These are phyloP conservation scores for Metschnikowia noctiluminum DNA, from an alignment of 805 yeast genomes.

Conservation along the genomic window DNA sequence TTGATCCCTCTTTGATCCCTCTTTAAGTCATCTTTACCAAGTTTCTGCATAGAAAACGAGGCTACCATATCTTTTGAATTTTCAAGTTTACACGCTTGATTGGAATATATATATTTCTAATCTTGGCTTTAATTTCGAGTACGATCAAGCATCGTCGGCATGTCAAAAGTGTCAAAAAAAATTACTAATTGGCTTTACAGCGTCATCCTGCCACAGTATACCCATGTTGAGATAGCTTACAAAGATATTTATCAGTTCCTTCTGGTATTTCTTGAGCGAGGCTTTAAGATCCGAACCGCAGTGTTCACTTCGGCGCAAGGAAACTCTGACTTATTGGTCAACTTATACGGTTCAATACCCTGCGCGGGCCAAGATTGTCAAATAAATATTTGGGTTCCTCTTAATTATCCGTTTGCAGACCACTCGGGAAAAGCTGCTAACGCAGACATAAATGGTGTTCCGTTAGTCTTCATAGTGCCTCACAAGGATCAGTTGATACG, in stretches of 20 bases:
- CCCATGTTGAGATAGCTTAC: constrained; percentile 54
- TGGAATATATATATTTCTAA: too few relatives aligned
- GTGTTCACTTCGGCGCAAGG: constrained; percentile 54
- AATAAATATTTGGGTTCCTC: constrained; percentile 74
- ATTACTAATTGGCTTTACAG: constrained; percentile 40
- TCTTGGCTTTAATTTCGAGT: background rate
- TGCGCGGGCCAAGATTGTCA: constrained; percentile 37
- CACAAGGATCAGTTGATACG: constrained; percentile 44
- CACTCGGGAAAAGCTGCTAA: background rate
- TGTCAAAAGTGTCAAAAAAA: constrained; percentile 28
- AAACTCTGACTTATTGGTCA: constrained; percentile 53
- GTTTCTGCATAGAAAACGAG: background rate
- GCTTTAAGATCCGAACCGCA: constrained; percentile 68
- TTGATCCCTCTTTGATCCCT: too few relatives aligned
- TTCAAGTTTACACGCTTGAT: too few relatives aligned
- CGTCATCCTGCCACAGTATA: constrained; percentile 51
- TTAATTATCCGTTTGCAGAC: constrained; percentile 53
- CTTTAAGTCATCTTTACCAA: too few relatives aligned
- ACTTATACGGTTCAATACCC: constrained; percentile 56
- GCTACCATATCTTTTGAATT: too few relatives aligned
- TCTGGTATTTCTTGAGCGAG: constrained; percentile 39
- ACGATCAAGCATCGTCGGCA: background rate
- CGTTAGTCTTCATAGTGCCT: constrained; percentile 61
- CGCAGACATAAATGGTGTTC: constrained; percentile 41
- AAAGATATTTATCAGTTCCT: constrained; percentile 58